A percentile compares a stretch with the other conserved stretches of the same genome.
phyloP scores from a whole-genome alignment of 1,139 yeast species.

The Kodamaea arcana region DNA sequence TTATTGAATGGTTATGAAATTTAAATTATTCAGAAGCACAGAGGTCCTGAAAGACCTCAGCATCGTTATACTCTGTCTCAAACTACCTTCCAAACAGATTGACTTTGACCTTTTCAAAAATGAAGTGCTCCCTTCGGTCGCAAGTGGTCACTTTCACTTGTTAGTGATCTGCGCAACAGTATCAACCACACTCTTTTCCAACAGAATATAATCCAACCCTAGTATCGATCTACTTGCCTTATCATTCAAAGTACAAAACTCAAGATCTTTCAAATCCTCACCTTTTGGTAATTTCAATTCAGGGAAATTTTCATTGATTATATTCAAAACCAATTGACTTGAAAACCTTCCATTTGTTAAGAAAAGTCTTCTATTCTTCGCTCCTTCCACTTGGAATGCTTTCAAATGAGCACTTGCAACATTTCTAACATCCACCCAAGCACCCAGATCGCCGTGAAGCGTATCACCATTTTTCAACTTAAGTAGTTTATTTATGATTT shows the following conservation, averaged over 20 bases:
- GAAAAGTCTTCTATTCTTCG: constrained; percentile 25
- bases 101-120: too few relatives aligned
- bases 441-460: constrained; percentile 22
- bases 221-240: constrained; percentile 27
- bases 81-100: too few relatives aligned
- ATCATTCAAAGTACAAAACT: constrained; percentile 4
- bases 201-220: constrained; percentile 31
- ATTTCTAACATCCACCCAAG: constrained; percentile 39
- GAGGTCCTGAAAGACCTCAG: too few relatives aligned
- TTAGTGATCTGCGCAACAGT: constrained; percentile 41
- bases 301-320: constrained; percentile 14
- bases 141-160: too few relatives aligned
- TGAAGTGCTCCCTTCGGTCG: too few relatives aligned
- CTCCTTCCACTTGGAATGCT: constrained; percentile 25
- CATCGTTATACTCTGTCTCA: too few relatives aligned
- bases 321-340: constrained; percentile 30
- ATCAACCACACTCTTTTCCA: constrained; percentile 39
- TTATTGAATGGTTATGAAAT: too few relatives aligned
- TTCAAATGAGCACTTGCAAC: constrained; percentile 34
- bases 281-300: constrained; percentile 7
- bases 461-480: constrained; percentile 15
- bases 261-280: constrained; percentile 1
- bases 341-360: constrained; percentile 27
- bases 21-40: too few relatives aligned
- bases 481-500: constrained; percentile 18